Percentiles rank a stretch among this genome's conserved stretches.
Evolutionary conservation across 768 basidiomycete genomes (phyloP).

Genomic region (Termitomyces sp.): DNA sequence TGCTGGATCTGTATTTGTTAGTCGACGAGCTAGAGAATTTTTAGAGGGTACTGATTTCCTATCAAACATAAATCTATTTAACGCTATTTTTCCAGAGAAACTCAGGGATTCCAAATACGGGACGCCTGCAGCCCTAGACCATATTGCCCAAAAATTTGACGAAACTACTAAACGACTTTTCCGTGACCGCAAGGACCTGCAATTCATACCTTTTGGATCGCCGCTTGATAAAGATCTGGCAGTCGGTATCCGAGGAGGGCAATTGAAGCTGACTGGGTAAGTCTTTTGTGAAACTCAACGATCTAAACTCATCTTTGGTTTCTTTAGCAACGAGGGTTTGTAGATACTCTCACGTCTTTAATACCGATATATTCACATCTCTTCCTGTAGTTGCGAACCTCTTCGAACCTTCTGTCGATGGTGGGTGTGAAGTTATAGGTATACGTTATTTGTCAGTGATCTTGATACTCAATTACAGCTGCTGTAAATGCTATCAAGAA

Average conservation of each 20-base stretch:
- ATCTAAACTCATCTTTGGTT: slow-evolving; percentile 1
- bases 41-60: slow-evolving; percentile 46
- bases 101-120: slow-evolving; percentile 72
- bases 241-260: slow-evolving; percentile 70
- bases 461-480: slow-evolving; percentile 27
- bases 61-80: not conserved
- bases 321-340: slow-evolving; percentile 26
- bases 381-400: slow-evolving; percentile 57
- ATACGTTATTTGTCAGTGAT: not conserved
- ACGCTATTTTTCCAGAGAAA: slow-evolving; percentile 43
- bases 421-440: slow-evolving; percentile 16
- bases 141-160: slow-evolving; percentile 76
- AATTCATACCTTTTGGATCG: slow-evolving; percentile 74
- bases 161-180: slow-evolving; percentile 81
- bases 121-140: slow-evolving; percentile 63
- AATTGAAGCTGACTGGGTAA: slow-evolving; percentile 67
- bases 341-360: not conserved
- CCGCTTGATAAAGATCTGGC: slow-evolving; percentile 67
- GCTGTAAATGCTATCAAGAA: slow-evolving; percentile 63
- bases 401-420: slow-evolving; percentile 75
- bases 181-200: slow-evolving; percentile 58
- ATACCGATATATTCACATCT: not conserved
- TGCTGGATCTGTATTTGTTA: slow-evolving; percentile 80
- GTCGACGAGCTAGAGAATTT: slow-evolving; percentile 66
- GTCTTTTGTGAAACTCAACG: slow-evolving; percentile 9